Base-by-base conservation (phyloP, 2,329 filamentous ascomycete species). In the Ophiostoma ulmi region DNA sequence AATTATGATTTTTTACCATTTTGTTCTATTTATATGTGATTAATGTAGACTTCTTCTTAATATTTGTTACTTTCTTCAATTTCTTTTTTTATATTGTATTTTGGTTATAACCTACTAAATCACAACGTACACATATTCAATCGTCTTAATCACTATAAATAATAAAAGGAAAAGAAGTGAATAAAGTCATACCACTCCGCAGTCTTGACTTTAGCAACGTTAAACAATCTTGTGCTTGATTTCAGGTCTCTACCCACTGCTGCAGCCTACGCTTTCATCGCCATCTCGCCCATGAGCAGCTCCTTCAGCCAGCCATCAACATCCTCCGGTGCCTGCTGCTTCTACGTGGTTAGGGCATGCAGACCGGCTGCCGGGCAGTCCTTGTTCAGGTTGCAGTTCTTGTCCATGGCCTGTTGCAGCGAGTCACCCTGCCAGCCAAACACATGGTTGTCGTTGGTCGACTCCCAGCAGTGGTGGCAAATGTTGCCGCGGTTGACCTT, bases 381-480 rank as follows among this genome's bases (percentile, higher is more conserved):
- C 65, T 77, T 74, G 80, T 84, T 81, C 68, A 83, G 80, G 75
- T 82, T 83, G 78, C 82, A 83, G 72, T 74, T 75, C 74, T 79
- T 80, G 77, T 83, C 81, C 81, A 83, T 82, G 75, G 81, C 80
- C 77, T 78, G 81, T 76, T 85, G 83, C 66, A 85, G 80, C 11
- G 80, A 77, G 75, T 84, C 78, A 72, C 78, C 81, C 75, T 84
- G 81, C 83, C 83, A 84, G 71, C 83, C 83, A 75, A 85, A 85
- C 73, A 85, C 76, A 75, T 85, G 79, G 78, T 77, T 79, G 74
- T 85, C 83, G 74, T 77, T 82, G 39, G 81, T 75, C 17, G 81
- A 81, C 11, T 80, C 83, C 81, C 81, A 83, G 78, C 81, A 82
- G 70, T 81, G 79, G 75, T 83, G 79, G 75, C 82, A 83, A 77